These are phyloP conservation scores for Vitis rupestris DNA, from an alignment of 164 flowering plant genomes.

Conservation along the genomic window DNA sequence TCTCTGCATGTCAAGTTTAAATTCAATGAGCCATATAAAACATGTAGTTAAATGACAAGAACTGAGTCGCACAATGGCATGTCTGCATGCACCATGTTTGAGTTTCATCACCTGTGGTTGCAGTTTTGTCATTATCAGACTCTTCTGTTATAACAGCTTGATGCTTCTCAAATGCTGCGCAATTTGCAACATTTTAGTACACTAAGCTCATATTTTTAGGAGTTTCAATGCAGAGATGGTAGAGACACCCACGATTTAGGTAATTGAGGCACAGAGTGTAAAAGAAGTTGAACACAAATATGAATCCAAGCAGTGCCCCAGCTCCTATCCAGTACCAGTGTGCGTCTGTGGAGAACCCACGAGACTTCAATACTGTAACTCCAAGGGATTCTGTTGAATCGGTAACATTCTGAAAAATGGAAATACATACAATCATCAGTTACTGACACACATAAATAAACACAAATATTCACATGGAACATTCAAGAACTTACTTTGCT, in stretches of 20 bases:
- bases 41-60: too few relatives aligned
- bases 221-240: too few relatives aligned
- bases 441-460: not conserved
- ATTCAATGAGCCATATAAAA: not conserved
- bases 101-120: not conserved
- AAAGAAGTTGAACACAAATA: slow-evolving; percentile 12
- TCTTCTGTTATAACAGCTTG: slow-evolving; percentile 19
- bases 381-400: slow-evolving; percentile 16
- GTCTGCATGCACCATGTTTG: too few relatives aligned
- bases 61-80: too few relatives aligned
- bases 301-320: slow-evolving; percentile 22
- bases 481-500: too few relatives aligned
- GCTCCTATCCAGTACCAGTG: slow-evolving; percentile 34
- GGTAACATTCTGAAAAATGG: slow-evolving; percentile 6
- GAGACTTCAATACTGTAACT: slow-evolving; percentile 17
- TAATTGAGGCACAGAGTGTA: slow-evolving; percentile 23
- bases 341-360: slow-evolving; percentile 21
- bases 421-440: not conserved
- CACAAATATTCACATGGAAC: too few relatives aligned
- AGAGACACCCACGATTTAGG: slow-evolving; percentile 11
- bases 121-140: slow-evolving; percentile 1
- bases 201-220: too few relatives aligned
- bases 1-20: not conserved
- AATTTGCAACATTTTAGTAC: too few relatives aligned
- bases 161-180: slow-evolving; percentile 4